phyloP scores from a whole-genome alignment of 768 basidiomycete genomes.

The Tremella mesenterica region DNA sequence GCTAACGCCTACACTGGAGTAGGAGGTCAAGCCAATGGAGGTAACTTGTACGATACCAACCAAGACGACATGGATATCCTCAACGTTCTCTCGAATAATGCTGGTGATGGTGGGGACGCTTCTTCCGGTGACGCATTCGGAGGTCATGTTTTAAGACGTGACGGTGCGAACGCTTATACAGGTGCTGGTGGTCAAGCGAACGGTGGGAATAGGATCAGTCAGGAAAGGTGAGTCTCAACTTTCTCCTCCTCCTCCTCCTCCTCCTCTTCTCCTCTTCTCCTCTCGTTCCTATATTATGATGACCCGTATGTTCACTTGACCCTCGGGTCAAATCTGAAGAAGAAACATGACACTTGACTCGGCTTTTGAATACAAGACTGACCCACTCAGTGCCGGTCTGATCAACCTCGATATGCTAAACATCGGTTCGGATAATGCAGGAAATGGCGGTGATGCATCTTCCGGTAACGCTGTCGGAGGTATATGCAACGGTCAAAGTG shows the following conservation, averaged over 20 bases:
- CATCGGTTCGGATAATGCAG: constrained; percentile 30
- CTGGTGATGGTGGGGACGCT: constrained; percentile 30
- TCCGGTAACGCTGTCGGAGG: constrained; percentile 31
- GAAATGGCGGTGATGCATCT: constrained; percentile 25
- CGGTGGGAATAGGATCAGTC: background rate
- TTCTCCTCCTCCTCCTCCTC: too few species aligned
- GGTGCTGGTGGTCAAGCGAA: constrained; percentile 8
- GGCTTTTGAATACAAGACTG: too few species aligned
- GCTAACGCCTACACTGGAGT: constrained; percentile 15
- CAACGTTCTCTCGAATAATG: constrained; percentile 33
- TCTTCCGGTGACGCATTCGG: constrained; percentile 31
- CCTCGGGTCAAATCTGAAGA: too few species aligned
- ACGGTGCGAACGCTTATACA: constrained; percentile 19
- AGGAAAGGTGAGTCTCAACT: background rate
- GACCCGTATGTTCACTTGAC: too few species aligned
- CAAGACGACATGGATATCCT: constrained; percentile 29
- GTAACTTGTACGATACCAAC: constrained; percentile 6
- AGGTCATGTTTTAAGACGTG: constrained; percentile 8
- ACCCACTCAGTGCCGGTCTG: too few species aligned
- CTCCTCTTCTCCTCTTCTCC: too few species aligned
- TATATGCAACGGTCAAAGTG: background rate
- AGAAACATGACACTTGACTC: too few species aligned
- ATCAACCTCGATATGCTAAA: constrained; percentile 24
- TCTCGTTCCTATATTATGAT: too few species aligned
- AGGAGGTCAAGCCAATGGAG: background rate